Percentiles rank a stretch among this genome's conserved stretches.
phyloP scores from a whole-genome alignment of 2,329 filamentous ascomycete genomes.

The Aspergillus melleus region DNA sequence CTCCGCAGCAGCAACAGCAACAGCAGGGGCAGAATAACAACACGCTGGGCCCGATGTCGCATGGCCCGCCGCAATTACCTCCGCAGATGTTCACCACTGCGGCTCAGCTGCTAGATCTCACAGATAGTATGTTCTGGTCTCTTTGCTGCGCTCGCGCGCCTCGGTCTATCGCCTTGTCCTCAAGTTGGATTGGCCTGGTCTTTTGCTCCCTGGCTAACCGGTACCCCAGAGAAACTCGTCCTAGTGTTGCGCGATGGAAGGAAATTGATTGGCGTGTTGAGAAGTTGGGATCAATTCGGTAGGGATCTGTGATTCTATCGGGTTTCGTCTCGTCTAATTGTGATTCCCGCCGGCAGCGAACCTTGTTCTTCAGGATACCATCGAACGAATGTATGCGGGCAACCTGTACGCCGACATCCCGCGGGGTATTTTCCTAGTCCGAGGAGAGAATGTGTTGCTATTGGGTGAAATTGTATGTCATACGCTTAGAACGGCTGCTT shows the following conservation, averaged over 20 bases:
- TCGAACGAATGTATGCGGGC: slow-evolving; percentile 79
- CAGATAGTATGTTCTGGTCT: slow-evolving; percentile 73
- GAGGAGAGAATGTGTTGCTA: slow-evolving; percentile 95
- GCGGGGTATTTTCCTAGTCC: slow-evolving; percentile 84
- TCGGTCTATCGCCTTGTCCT: neutral
- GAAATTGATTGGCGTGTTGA: slow-evolving; percentile 87
- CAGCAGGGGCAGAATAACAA: slow-evolving; percentile 17
- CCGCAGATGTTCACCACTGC: slow-evolving; percentile 99
- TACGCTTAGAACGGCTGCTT: neutral
- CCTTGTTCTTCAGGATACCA: slow-evolving; percentile 87
- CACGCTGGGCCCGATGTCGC: slow-evolving; percentile 31
- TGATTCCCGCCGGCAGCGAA: slow-evolving; percentile 63
- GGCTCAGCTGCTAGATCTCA: slow-evolving; percentile 90
- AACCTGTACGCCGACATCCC: slow-evolving; percentile 79
- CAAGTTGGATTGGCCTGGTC: too few species aligned
- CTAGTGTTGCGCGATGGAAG: slow-evolving; percentile 88
- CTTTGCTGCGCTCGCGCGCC: neutral
- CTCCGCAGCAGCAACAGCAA: slow-evolving; percentile 18
- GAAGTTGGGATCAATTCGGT: slow-evolving; percentile 99
- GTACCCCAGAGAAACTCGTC: slow-evolving; percentile 82
- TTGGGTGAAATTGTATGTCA: slow-evolving; percentile 76
- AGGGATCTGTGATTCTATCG: slow-evolving; percentile 34
- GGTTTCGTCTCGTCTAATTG: slow-evolving; percentile 1
- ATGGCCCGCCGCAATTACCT: slow-evolving; percentile 49
- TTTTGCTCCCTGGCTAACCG: neutral